A percentile compares a stretch with the other conserved stretches of the same genome.
Evolutionary conservation across 1,284 basidiomycete genomes (phyloP).

Genomic region (Acaromyces ingoldii): DNA sequence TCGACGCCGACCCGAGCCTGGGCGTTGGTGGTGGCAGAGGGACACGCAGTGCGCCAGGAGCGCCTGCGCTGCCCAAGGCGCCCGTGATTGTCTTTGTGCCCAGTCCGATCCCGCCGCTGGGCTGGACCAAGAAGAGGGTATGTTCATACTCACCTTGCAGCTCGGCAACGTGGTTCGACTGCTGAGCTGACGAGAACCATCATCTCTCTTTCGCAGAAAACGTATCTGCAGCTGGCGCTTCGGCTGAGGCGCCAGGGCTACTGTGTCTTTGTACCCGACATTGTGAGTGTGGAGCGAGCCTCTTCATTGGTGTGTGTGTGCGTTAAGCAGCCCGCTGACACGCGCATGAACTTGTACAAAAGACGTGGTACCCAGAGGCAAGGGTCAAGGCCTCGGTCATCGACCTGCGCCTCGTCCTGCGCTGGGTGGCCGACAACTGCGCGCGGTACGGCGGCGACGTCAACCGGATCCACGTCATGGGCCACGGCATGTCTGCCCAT

Average conservation of each 20-base stretch:
- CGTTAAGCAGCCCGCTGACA: not conserved
- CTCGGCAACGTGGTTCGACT: not conserved
- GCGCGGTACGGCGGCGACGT: slow-evolving; percentile 50
- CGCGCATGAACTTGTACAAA: not conserved
- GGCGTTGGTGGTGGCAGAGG: too few species aligned
- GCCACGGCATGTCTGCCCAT: slow-evolving; percentile 52
- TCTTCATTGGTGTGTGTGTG: not conserved
- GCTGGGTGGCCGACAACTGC: slow-evolving; percentile 50
- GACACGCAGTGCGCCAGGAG: too few species aligned
- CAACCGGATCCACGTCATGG: slow-evolving; percentile 47
- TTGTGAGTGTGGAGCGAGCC: slow-evolving; percentile 16
- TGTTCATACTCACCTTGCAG: not conserved
- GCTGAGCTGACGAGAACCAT: not conserved
- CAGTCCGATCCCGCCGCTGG: slow-evolving; percentile 40
- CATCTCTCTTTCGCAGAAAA: slow-evolving; percentile 20
- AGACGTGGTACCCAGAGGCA: slow-evolving; percentile 48
- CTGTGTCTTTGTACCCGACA: slow-evolving; percentile 52
- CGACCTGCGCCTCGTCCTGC: slow-evolving; percentile 48
- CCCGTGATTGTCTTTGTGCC: slow-evolving; percentile 52
- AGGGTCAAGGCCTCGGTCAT: slow-evolving; percentile 44
- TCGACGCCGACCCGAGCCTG: not conserved
- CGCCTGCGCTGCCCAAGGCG: slow-evolving; percentile 11
- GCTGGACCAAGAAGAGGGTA: slow-evolving; percentile 17
- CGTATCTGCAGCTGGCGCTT: slow-evolving; percentile 50
- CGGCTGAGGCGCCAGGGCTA: slow-evolving; percentile 49